Evolutionary conservation across 176 grass and related monocot genomes (phyloP).

Genomic region (Microstegium vimineum): DNA sequence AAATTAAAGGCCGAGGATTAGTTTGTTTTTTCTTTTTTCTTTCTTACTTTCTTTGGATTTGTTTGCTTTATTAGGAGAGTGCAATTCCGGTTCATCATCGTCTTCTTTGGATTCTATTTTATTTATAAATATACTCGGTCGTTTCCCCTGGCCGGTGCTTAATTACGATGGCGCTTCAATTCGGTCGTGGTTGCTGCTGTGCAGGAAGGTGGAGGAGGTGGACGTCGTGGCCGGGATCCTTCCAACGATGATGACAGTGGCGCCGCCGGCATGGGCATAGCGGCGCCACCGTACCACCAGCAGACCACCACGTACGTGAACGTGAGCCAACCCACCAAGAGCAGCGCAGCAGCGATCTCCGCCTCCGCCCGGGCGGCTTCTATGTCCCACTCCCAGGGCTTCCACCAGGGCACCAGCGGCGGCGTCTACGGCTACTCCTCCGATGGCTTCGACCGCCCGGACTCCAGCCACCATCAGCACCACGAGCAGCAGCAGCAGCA

Average conservation of each 20-base stretch:
- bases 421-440: constrained; percentile 72
- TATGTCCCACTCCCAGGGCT: constrained; percentile 98
- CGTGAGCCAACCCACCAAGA: constrained; percentile 21
- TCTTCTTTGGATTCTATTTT: background rate
- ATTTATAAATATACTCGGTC: background rate
- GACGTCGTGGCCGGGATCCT: constrained; percentile 20
- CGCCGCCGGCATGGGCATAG: constrained; percentile 81
- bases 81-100: background rate
- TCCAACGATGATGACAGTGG: constrained; percentile 58
- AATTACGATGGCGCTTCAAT: background rate
- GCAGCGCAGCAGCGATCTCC: constrained; percentile 18
- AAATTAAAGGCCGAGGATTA: background rate
- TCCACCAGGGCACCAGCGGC: constrained; percentile 79
- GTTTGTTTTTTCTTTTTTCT: background rate
- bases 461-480: constrained; percentile 33
- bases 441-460: constrained; percentile 51
- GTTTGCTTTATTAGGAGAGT: background rate
- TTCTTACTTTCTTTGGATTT: background rate
- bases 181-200: background rate
- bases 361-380: constrained; percentile 32
- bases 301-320: constrained; percentile 37
- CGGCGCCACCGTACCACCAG: constrained; percentile 60
- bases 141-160: background rate
- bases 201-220: constrained; percentile 28
- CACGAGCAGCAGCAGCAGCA: constrained; percentile 44